Evolutionary conservation across 768 basidiomycete species (phyloP).

Genomic region (Termitomyces sp.): DNA sequence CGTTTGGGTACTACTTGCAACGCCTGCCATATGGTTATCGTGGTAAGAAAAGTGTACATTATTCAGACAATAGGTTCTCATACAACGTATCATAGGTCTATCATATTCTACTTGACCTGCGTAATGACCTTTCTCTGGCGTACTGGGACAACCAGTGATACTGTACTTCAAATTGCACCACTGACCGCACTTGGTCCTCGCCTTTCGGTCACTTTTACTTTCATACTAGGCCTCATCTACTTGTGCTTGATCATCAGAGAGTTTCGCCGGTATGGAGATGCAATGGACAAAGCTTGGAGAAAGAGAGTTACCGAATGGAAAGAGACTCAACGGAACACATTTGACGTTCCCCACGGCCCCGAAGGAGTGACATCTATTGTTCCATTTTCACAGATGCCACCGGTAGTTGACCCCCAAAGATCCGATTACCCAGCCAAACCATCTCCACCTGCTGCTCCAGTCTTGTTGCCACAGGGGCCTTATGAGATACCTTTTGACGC

Average conservation of each 20-base stretch:
- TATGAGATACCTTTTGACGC: background rate
- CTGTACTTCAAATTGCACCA: constrained; percentile 30
- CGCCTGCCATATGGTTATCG: constrained; percentile 67
- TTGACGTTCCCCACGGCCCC: background rate
- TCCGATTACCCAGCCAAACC: background rate
- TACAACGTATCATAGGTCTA: constrained; percentile 41
- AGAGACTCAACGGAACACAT: background rate
- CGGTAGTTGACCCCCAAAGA: background rate
- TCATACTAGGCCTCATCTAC: background rate
- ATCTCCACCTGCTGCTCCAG: background rate
- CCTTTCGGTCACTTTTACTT: constrained; percentile 41
- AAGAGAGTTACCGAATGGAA: background rate
- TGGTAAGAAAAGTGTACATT: constrained; percentile 35
- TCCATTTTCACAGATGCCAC: background rate
- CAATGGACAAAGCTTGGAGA: background rate
- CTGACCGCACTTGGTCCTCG: constrained; percentile 45
- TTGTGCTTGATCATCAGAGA: background rate
- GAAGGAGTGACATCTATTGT: background rate
- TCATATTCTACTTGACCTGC: constrained; percentile 57
- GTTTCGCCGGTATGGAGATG: background rate
- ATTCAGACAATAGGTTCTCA: background rate
- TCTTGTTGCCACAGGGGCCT: background rate
- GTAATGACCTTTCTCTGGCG: constrained; percentile 73
- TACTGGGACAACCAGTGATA: constrained; percentile 41
- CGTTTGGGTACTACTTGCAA: constrained; percentile 57